Base-by-base conservation (phyloP, 148 eudicot genomes). In the Rhododendron henanense region DNA sequence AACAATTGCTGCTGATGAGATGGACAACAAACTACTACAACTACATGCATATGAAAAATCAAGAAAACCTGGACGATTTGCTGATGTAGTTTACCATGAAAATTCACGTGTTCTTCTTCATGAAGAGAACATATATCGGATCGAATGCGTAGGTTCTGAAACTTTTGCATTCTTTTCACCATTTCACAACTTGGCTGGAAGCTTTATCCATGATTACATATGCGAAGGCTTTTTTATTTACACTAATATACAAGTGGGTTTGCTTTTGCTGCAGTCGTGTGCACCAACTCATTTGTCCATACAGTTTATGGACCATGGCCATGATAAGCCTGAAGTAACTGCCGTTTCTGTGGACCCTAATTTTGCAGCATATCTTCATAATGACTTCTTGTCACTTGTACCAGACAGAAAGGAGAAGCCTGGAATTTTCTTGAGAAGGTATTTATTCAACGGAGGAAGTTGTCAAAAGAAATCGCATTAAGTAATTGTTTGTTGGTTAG, bases 21-120 rank as follows among this genome's bases (percentile, higher is more conserved):
- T 90, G 88, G 96, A 93, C 83, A 90, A 82, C 87, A 94, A 92
- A 88, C 94, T 97, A 88, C 93, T 97, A 87, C 96, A 90, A 86
- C 88, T 96, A 10, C 91, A 92, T 92, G 91, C 93, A 61, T 97
- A 97, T 89, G 99, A 97, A 91, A 93, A 87, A 83, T 94, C 94
- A 75, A 94, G 99, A 85, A 92, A 88, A 83, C 82, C 93, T 55
- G 89, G 81, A 57, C 92, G 89, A 81, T 95, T 93, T 87, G 85
- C 84, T 85, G 98, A 97, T 85, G 87, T 87, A 45, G 93, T 91
- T 63, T 97, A 94, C 89, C 89, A 90, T 88, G 95, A 91, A 86
- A 97, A 95, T 88, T 91, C 93, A 33, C 94, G 95, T 86, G 93
- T 93, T 84, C 90, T 94, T 81, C 93, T 97, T 39, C 94, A 93